Evolutionary conservation across 2,329 filamentous ascomycete species (phyloP).

Genomic region (Penicillium sp.): DNA sequence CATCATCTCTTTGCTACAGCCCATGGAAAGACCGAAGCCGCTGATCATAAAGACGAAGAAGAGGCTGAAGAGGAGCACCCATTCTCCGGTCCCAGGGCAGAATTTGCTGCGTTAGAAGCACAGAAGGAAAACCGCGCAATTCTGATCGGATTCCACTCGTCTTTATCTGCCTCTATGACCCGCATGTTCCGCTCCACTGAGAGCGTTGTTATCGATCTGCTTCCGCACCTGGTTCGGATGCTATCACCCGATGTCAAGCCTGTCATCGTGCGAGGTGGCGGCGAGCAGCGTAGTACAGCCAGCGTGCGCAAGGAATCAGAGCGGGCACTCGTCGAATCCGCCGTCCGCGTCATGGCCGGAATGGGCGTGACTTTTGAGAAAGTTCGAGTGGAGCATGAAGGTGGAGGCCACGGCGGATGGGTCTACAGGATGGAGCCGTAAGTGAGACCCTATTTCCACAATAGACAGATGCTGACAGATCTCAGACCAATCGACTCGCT

Average conservation of each 20-base stretch:
- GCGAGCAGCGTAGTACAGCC: slow-evolving; percentile 65
- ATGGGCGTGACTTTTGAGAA: slow-evolving; percentile 78
- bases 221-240: slow-evolving; percentile 81
- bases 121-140: slow-evolving; percentile 74
- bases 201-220: slow-evolving; percentile 74
- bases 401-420: slow-evolving; percentile 62
- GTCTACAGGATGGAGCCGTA: slow-evolving; percentile 95
- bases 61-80: slow-evolving; percentile 59
- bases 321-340: slow-evolving; percentile 73
- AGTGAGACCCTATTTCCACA: slow-evolving; percentile 42
- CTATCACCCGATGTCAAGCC: slow-evolving; percentile 88
- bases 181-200: slow-evolving; percentile 77
- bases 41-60: slow-evolving; percentile 47
- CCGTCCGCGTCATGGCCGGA: slow-evolving; percentile 78
- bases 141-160: slow-evolving; percentile 69
- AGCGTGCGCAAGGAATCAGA: slow-evolving; percentile 87
- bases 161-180: slow-evolving; percentile 68
- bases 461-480: slow-evolving; percentile 6
- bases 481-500: slow-evolving; percentile 70
- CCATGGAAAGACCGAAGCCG: slow-evolving; percentile 47
- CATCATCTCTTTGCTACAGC: slow-evolving; percentile 85
- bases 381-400: slow-evolving; percentile 72
- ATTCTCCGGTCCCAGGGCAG: slow-evolving; percentile 78
- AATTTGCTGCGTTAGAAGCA: slow-evolving; percentile 77
- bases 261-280: slow-evolving; percentile 73